Conservation (phyloP, 2,329 filamentous ascomycete species). For the Xenosphaeropsis pyriputrescens region DNA sequence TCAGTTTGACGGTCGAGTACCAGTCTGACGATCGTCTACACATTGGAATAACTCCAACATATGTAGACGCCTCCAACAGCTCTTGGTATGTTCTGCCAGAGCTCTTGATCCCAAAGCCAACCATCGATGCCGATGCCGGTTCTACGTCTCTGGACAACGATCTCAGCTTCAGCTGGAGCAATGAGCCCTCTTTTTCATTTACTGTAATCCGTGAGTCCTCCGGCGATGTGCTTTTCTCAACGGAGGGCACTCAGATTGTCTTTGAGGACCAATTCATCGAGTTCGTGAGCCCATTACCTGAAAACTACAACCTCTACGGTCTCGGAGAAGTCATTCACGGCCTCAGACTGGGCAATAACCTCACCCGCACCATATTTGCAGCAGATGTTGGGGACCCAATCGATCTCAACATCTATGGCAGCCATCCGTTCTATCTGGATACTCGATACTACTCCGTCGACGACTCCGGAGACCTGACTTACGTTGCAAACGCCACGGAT, state of each 20-base stretch:
- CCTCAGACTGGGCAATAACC: slow-evolving; percentile 49
- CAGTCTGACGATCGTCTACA: slow-evolving; percentile 40
- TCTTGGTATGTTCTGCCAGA: slow-evolving; percentile 48
- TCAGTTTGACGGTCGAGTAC: slow-evolving; percentile 39
- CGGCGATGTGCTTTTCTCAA: slow-evolving; percentile 43
- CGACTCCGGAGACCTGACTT: slow-evolving; percentile 28
- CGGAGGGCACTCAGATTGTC: slow-evolving; percentile 37
- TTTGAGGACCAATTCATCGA: slow-evolving; percentile 51
- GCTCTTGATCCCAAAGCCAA: slow-evolving; percentile 37
- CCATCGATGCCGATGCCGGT: slow-evolving; percentile 21
- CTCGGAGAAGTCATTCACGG: slow-evolving; percentile 55
- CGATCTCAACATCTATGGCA: slow-evolving; percentile 45
- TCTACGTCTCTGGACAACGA: slow-evolving; percentile 20
- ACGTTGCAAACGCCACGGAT: slow-evolving; percentile 33
- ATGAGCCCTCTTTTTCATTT: slow-evolving; percentile 44
- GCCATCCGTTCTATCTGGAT: slow-evolving; percentile 50
- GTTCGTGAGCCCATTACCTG: slow-evolving; percentile 42
- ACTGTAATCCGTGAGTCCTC: slow-evolving; percentile 31
- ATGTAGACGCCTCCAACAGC: slow-evolving; percentile 24
- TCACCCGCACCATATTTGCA: slow-evolving; percentile 46
- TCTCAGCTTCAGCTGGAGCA: slow-evolving; percentile 34
- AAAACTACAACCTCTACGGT: slow-evolving; percentile 46
- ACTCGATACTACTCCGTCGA: slow-evolving; percentile 52
- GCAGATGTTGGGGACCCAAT: slow-evolving; percentile 41
- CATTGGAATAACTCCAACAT: slow-evolving; percentile 46